Evolutionary conservation across 2,329 filamentous ascomycete species (phyloP).

Genomic region (Scedosporium dehoogii): DNA sequence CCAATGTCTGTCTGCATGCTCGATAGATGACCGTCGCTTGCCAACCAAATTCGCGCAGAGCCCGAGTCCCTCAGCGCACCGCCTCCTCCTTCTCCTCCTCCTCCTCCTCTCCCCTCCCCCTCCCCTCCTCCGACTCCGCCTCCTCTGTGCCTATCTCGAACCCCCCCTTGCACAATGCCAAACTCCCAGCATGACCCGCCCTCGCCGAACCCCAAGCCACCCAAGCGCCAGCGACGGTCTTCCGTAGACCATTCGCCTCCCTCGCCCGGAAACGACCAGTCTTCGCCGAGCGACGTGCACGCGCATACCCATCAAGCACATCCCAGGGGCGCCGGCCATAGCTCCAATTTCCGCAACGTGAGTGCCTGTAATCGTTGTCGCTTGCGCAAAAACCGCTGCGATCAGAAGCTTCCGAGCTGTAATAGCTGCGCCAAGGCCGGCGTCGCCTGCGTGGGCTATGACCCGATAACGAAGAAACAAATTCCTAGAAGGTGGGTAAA

Average conservation of each 20-base stretch:
- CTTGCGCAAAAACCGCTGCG: slow-evolving; percentile 86
- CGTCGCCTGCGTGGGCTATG: slow-evolving; percentile 87
- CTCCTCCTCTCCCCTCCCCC: not conserved
- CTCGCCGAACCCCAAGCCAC: slow-evolving; percentile 39
- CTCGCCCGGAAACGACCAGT: slow-evolving; percentile 24
- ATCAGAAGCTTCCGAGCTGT: slow-evolving; percentile 85
- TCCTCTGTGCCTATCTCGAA: not conserved
- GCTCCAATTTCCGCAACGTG: slow-evolving; percentile 71
- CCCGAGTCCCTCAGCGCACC: not conserved
- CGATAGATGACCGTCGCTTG: not conserved
- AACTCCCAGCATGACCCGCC: slow-evolving; percentile 34
- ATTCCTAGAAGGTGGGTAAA: slow-evolving; percentile 76
- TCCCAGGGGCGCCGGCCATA: slow-evolving; percentile 41
- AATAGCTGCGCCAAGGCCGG: slow-evolving; percentile 87
- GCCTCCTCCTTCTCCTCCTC: not conserved
- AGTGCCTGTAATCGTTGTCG: slow-evolving; percentile 92
- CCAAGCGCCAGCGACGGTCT: slow-evolving; percentile 47
- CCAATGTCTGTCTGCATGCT: not conserved
- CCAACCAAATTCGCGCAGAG: not conserved
- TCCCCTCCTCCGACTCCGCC: not conserved
- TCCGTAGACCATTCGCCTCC: slow-evolving; percentile 37
- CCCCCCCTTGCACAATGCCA: not conserved
- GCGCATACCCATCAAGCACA: slow-evolving; percentile 16
- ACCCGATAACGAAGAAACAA: slow-evolving; percentile 92
- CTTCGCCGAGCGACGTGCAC: slow-evolving; percentile 18